Percentiles rank a stretch among this genome's conserved stretches.
Evolutionary conservation across 768 basidiomycete species (phyloP).

Genomic region (Psilocybe subaeruginosa): DNA sequence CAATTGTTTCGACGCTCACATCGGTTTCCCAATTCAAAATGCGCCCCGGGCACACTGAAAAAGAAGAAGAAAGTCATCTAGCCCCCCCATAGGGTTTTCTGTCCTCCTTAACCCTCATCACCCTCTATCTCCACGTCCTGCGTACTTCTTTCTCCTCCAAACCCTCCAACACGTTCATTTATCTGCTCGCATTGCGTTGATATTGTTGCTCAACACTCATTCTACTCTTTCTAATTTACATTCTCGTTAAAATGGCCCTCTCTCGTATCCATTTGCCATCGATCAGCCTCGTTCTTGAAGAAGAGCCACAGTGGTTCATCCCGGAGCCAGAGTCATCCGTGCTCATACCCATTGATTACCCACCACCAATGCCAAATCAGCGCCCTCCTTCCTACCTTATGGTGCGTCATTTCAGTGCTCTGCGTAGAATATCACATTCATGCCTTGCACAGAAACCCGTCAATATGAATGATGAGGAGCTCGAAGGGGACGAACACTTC

Average conservation of each 20-base stretch:
- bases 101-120: not conserved
- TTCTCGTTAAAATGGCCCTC: slow-evolving; percentile 5
- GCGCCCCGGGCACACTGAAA: not conserved
- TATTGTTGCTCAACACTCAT: not conserved
- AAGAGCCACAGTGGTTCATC: slow-evolving; percentile 5
- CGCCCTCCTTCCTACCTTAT: not conserved
- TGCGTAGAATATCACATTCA: not conserved
- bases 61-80: not conserved
- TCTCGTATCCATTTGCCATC: slow-evolving; percentile 7
- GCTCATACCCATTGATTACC: not conserved
- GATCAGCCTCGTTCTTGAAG: slow-evolving; percentile 7
- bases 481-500: slow-evolving; percentile 2
- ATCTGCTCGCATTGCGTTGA: not conserved
- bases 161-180: not conserved
- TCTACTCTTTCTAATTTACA: not conserved
- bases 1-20: slow-evolving; percentile 6
- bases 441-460: not conserved
- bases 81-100: not conserved
- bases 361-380: not conserved
- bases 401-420: not conserved
- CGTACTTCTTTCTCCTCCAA: not conserved
- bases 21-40: slow-evolving; percentile 1
- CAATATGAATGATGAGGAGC: not conserved
- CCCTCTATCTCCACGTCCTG: not conserved
- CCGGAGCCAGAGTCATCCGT: slow-evolving; percentile 2